phyloP scores from a whole-genome alignment of 768 basidiomycete genomes.

The Russula foetens region DNA sequence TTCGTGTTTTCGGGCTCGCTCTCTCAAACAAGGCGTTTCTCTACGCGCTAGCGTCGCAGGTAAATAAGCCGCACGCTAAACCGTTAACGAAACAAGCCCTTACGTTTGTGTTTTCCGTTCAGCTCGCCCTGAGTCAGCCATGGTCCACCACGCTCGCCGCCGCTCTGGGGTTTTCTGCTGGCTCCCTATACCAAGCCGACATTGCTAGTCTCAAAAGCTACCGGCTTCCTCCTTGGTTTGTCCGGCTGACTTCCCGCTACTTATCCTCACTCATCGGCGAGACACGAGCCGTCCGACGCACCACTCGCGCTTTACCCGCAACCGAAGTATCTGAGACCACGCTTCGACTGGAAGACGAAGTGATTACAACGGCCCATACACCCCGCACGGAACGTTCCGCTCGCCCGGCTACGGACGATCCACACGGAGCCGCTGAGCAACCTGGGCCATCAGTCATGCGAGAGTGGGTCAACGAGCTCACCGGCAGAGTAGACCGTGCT shows the following conservation, averaged over 20 bases:
- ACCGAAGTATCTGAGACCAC: conserved; percentile 1
- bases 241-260: conserved; percentile 47
- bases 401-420: conserved; percentile 15
- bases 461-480: conserved; percentile 76
- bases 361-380: conserved; percentile 53
- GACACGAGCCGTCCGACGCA: conserved; percentile 57
- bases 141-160: conserved; percentile 61
- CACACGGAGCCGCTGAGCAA: conserved; percentile 1
- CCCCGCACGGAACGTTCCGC: conserved; percentile 20
- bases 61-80: conserved; percentile 26
- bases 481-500: conserved; percentile 49
- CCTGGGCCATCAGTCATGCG: conserved; percentile 45
- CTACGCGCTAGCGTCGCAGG: conserved; percentile 68
- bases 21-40: conserved; percentile 70
- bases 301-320: conserved; percentile 10
- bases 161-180: conserved; percentile 56
- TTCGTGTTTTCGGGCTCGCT: conserved; percentile 64
- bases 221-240: conserved; percentile 55
- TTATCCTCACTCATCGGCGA: conserved; percentile 63
- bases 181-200: conserved; percentile 80
- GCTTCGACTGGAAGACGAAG: conserved; percentile 42
- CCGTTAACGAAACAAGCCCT: background rate
- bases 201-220: conserved; percentile 71
- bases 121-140: conserved; percentile 64
- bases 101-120: background rate